Percentiles rank a stretch among this genome's conserved stretches.
phyloP scores from a whole-genome alignment of 1,284 basidiomycete species.

The Sporisorium exsertum region DNA sequence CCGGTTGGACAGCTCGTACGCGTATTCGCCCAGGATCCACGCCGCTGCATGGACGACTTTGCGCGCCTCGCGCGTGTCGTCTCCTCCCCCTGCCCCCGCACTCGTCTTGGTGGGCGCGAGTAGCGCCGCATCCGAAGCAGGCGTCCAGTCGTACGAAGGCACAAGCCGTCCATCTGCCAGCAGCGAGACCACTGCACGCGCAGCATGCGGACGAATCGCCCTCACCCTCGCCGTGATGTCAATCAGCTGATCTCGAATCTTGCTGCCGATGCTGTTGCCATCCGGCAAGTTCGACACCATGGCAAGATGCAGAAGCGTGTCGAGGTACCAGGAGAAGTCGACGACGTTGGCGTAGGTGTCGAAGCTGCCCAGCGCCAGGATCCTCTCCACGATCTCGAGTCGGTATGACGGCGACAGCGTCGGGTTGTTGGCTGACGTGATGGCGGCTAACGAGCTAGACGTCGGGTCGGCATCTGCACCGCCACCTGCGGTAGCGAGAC shows the following conservation, averaged over 20 bases:
- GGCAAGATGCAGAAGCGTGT: slow-evolving; percentile 77
- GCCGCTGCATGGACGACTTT: slow-evolving; percentile 91
- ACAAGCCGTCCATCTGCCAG: slow-evolving; percentile 74
- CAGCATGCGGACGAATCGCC: slow-evolving; percentile 80
- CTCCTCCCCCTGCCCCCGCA: slow-evolving; percentile 59
- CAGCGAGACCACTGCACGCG: slow-evolving; percentile 82
- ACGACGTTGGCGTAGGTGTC: slow-evolving; percentile 86
- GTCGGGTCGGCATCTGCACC: slow-evolving; percentile 53
- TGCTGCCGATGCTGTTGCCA: slow-evolving; percentile 76
- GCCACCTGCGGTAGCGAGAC: slow-evolving; percentile 72
- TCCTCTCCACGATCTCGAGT: slow-evolving; percentile 80
- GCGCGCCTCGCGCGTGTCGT: slow-evolving; percentile 58
- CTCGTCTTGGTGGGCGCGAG: slow-evolving; percentile 71
- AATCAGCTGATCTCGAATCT: slow-evolving; percentile 84
- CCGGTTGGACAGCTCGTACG: slow-evolving; percentile 69
- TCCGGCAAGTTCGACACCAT: slow-evolving; percentile 77
- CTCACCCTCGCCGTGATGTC: slow-evolving; percentile 87
- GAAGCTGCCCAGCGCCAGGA: slow-evolving; percentile 83
- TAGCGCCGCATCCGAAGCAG: slow-evolving; percentile 70
- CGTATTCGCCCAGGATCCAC: slow-evolving; percentile 95
- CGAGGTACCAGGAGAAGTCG: slow-evolving; percentile 97
- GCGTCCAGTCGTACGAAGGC: slow-evolving; percentile 19
- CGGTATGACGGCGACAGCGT: slow-evolving; percentile 81
- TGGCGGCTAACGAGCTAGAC: slow-evolving; percentile 32
- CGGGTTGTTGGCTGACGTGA: slow-evolving; percentile 58